Percentiles rank a stretch among this genome's conserved stretches.
Evolutionary conservation across 768 basidiomycete genomes (phyloP).

Genomic region (Phlegmacium glaucopus): DNA sequence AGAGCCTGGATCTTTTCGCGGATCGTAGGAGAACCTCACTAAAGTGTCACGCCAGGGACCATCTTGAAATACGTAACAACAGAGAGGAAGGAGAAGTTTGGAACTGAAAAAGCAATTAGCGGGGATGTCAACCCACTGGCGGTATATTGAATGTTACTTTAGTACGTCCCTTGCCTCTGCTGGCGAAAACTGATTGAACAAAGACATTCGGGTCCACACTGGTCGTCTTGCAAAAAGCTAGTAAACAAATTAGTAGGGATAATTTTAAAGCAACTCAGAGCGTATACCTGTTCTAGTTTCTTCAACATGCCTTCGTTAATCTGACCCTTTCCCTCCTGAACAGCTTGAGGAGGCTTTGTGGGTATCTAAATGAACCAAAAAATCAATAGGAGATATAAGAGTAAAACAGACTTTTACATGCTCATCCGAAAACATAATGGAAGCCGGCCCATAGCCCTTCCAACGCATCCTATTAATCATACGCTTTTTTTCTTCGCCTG

Average conservation of each 20-base stretch:
- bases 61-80: constrained; percentile 87
- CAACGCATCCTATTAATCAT: constrained; percentile 86
- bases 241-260: background rate
- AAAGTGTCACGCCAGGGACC: constrained; percentile 94
- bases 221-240: constrained; percentile 76
- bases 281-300: constrained; percentile 50
- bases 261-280: background rate
- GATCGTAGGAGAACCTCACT: constrained; percentile 87
- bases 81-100: constrained; percentile 74
- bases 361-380: constrained; percentile 48
- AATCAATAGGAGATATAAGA: background rate
- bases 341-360: constrained; percentile 55
- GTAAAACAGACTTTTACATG: constrained; percentile 29
- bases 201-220: constrained; percentile 84
- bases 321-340: constrained; percentile 54
- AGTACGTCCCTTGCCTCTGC: constrained; percentile 68
- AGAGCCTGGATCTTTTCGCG: constrained; percentile 66
- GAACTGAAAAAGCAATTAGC: constrained; percentile 44
- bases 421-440: constrained; percentile 63
- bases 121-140: background rate
- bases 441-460: constrained; percentile 76
- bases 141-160: constrained; percentile 50
- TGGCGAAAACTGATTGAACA: constrained; percentile 77
- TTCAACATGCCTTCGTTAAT: constrained; percentile 53
- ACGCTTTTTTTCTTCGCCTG: constrained; percentile 77